These are phyloP conservation scores for Xylaria palmicola DNA, from an alignment of 495 filamentous ascomycete species.

Conservation along the genomic window DNA sequence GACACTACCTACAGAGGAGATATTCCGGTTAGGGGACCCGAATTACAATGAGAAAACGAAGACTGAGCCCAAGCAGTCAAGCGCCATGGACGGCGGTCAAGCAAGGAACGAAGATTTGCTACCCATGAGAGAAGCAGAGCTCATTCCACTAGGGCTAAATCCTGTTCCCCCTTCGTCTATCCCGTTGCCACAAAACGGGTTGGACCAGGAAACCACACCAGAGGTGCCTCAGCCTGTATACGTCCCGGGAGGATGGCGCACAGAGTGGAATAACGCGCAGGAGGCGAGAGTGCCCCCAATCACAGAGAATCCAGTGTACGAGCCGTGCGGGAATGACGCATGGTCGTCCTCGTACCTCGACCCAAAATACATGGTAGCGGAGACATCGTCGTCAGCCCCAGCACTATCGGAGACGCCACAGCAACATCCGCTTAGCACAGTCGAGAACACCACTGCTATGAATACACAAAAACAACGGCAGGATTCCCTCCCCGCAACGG, in stretches of 20 bases:
- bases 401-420: not conserved
- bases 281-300: slow-evolving; percentile 3
- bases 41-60: not conserved
- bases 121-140: not conserved
- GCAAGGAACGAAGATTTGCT: not conserved
- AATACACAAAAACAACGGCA: not conserved
- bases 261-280: slow-evolving; percentile 26
- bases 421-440: not conserved
- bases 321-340: not conserved
- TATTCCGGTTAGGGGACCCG: slow-evolving; percentile 21
- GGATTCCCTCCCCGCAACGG: slow-evolving; percentile 12
- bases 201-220: not conserved
- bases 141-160: not conserved
- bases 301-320: not conserved
- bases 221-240: slow-evolving; percentile 22
- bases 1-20: slow-evolving; percentile 25
- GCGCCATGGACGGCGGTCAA: not conserved
- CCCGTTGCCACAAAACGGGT: not conserved
- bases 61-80: not conserved
- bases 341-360: not conserved
- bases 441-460: not conserved
- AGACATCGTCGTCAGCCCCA: not conserved
- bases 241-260: slow-evolving; percentile 26
- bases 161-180: not conserved
- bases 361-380: not conserved